These are phyloP conservation scores for Trametes punicea DNA, from an alignment of 768 basidiomycete genomes.

Conservation along the genomic window DNA sequence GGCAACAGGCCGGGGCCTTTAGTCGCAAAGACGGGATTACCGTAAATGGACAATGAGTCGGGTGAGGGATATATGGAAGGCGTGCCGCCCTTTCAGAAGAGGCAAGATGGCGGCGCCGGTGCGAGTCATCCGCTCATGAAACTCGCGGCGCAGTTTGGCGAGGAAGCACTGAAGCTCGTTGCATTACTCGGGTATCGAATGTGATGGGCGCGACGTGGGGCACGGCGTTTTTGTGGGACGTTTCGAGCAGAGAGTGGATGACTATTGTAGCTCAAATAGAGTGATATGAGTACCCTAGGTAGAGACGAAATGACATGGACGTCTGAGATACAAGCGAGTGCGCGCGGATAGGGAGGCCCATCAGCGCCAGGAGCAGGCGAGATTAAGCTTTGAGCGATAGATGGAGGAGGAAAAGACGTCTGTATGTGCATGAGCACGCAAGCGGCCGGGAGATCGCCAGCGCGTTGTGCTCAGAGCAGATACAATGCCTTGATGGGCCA, in stretches of 20 bases:
- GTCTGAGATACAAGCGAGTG: neutral
- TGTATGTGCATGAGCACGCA: too few species aligned
- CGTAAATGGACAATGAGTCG: neutral
- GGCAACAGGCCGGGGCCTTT: neutral
- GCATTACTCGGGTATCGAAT: neutral
- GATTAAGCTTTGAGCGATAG: neutral
- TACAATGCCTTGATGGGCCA: neutral
- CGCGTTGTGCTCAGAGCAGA: neutral
- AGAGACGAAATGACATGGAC: neutral
- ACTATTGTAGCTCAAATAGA: constrained; percentile 9
- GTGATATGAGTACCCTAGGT: neutral
- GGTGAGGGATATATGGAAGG: neutral
- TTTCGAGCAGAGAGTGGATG: neutral
- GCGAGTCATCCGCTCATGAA: neutral
- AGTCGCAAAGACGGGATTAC: neutral
- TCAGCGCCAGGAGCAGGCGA: neutral
- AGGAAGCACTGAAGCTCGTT: neutral
- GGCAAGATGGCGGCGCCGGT: neutral
- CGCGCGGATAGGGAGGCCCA: neutral
- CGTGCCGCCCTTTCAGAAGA: neutral
- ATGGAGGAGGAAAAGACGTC: neutral
- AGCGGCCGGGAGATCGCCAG: neutral
- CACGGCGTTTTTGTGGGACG: constrained; percentile 4
- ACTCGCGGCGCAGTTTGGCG: neutral
- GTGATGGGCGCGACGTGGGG: neutral